A percentile compares a stretch with the other conserved stretches of the same genome.
Conservation (phyloP, 1,284 basidiomycete species). For the Ustilago curta region DNA sequence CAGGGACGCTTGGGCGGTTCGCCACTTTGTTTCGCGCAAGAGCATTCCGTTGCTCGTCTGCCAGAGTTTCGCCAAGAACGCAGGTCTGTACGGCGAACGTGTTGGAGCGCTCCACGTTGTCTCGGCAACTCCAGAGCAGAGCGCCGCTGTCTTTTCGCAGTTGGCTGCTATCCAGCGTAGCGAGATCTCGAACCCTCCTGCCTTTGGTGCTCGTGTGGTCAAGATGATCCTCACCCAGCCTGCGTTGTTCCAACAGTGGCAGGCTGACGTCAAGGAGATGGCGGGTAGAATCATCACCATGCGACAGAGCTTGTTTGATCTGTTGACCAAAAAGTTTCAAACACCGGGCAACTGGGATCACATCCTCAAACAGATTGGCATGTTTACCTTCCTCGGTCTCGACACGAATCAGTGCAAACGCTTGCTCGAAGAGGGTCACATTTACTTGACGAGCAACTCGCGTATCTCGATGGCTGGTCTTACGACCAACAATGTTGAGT, state of each 20-base stretch:
- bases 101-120: constrained; percentile 74
- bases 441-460: constrained; percentile 88
- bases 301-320: constrained; percentile 81
- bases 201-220: constrained; percentile 88
- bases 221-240: constrained; percentile 73
- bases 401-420: constrained; percentile 75
- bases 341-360: constrained; percentile 89
- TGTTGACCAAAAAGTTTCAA: constrained; percentile 84
- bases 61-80: constrained; percentile 97
- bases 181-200: constrained; percentile 93
- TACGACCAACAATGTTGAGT: constrained; percentile 78
- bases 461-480: constrained; percentile 91
- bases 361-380: constrained; percentile 69
- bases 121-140: constrained; percentile 51
- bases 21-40: constrained; percentile 81
- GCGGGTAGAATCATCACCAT: constrained; percentile 89
- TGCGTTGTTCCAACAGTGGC: constrained; percentile 85
- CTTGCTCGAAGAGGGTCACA: constrained; percentile 81
- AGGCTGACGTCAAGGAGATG: constrained; percentile 90
- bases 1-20: constrained; percentile 92
- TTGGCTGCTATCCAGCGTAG: constrained; percentile 86
- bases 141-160: constrained; percentile 72
- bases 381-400: constrained; percentile 67
- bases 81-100: constrained; percentile 88
- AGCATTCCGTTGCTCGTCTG: constrained; percentile 85